Percentiles rank a stretch among this genome's conserved stretches.
Evolutionary conservation across 108 stramenopile genomes (phyloP).

Genomic region (Cyclotella distinguenda): DNA sequence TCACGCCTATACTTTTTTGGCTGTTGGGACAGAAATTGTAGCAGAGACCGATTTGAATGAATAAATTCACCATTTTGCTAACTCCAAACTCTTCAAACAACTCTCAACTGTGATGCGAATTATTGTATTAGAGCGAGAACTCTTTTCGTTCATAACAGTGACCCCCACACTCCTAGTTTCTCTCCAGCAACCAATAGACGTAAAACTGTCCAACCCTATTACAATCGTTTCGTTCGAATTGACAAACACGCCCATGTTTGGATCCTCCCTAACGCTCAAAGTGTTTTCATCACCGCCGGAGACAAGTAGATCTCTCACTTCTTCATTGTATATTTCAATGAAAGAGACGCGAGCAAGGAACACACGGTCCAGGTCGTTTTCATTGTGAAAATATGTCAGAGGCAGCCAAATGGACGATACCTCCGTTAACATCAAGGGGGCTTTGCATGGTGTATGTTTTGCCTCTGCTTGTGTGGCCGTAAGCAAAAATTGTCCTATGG

Average conservation of each 20-base stretch:
- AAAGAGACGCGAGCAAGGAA: constrained; percentile 93
- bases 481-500: constrained; percentile 91
- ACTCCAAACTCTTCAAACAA: constrained; percentile 45
- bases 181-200: constrained; percentile 83
- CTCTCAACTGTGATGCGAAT: constrained; percentile 94
- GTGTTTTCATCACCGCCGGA: constrained; percentile 40
- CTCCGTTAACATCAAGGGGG: constrained; percentile 48
- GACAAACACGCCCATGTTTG: constrained; percentile 94
- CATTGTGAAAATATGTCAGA: constrained; percentile 78
- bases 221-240: constrained; percentile 84
- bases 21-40: too few relatives aligned
- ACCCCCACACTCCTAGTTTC: constrained; percentile 83
- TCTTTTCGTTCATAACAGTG: constrained; percentile 96
- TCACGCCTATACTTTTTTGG: too few relatives aligned
- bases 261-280: constrained; percentile 90
- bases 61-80: too few relatives aligned
- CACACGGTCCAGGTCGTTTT: constrained; percentile 54
- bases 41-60: too few relatives aligned
- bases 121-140: constrained; percentile 96
- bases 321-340: constrained; percentile 99
- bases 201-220: constrained; percentile 72
- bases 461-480: constrained; percentile 91
- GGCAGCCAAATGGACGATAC: constrained; percentile 86
- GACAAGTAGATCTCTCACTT: constrained; percentile 92
- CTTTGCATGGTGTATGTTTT: constrained; percentile 95